A percentile compares a stretch with the other conserved stretches of the same genome.
These are phyloP conservation scores for Chamaecyparis obtusa DNA, from an alignment of 75 land plant species.

Conservation along the genomic window DNA sequence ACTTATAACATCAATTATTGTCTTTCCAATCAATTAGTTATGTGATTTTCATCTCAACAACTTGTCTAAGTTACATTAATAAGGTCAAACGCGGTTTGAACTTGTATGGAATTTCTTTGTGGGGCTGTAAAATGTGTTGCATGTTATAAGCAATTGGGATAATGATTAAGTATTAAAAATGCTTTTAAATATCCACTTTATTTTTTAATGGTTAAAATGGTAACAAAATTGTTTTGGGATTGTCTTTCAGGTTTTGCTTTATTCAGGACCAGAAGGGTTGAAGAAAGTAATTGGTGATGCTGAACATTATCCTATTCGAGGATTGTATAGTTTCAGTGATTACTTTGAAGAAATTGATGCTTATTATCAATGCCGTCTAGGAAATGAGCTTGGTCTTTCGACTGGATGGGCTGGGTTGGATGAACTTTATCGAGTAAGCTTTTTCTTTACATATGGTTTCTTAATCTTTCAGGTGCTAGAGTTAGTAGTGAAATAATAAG, in stretches of 20 bases:
- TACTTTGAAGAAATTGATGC: conserved; percentile 48
- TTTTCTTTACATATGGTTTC: background rate
- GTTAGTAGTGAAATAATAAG: background rate
- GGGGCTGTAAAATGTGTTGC: background rate
- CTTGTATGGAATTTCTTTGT: background rate
- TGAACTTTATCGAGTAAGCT: conserved; percentile 33
- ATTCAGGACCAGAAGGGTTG: conserved; percentile 27
- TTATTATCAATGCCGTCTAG: conserved; percentile 32
- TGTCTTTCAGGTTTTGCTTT: conserved; percentile 20
- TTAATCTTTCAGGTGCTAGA: background rate
- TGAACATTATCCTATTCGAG: conserved; percentile 47
- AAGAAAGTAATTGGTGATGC: conserved; percentile 25
- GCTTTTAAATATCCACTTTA: background rate
- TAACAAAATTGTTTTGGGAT: background rate
- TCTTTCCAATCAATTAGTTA: background rate
- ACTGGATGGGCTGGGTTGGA: conserved; percentile 48
- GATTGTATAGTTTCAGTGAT: conserved; percentile 35
- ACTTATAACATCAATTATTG: background rate
- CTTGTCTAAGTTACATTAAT: background rate
- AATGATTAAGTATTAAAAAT: background rate
- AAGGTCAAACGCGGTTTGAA: background rate
- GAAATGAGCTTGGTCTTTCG: conserved; percentile 44
- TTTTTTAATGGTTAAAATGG: background rate
- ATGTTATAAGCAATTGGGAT: background rate
- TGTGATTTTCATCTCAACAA: background rate